These are phyloP conservation scores for Skeletonema menzelii DNA, from an alignment of 108 stramenopile genomes.

Conservation along the genomic window DNA sequence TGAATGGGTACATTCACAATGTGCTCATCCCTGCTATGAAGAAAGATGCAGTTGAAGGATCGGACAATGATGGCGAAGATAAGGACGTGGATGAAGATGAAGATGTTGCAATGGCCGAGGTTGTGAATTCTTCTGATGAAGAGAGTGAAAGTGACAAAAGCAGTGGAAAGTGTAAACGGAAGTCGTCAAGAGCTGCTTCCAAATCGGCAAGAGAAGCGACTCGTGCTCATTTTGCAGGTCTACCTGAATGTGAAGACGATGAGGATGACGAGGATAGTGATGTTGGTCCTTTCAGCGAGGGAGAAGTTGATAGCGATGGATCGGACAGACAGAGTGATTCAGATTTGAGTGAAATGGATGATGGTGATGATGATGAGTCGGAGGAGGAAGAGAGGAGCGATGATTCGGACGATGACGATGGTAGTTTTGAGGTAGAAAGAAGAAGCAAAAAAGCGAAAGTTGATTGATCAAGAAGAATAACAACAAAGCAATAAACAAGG, in stretches of 20 bases:
- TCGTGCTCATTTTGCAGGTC: slow-evolving; percentile 12
- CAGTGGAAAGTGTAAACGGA: background rate
- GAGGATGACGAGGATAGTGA: slow-evolving; percentile 25
- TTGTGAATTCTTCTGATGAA: slow-evolving; percentile 2
- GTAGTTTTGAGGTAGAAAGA: background rate
- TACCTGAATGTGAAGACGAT: background rate
- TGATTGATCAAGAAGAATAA: background rate
- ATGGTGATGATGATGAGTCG: slow-evolving; percentile 8
- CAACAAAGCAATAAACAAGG: background rate
- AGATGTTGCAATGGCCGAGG: slow-evolving; percentile 16
- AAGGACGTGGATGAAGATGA: slow-evolving; percentile 30
- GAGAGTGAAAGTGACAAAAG: slow-evolving; percentile 17
- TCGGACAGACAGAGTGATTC: slow-evolving; percentile 1
- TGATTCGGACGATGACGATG: slow-evolving; percentile 9
- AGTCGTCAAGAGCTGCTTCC: slow-evolving; percentile 37
- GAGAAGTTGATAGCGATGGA: slow-evolving; percentile 5
- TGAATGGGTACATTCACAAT: slow-evolving; percentile 76
- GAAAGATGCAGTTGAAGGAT: slow-evolving; percentile 36
- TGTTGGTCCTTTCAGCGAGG: background rate
- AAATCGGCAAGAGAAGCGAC: slow-evolving; percentile 41
- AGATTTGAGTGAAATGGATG: background rate
- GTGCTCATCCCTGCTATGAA: slow-evolving; percentile 76
- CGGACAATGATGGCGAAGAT: slow-evolving; percentile 7
- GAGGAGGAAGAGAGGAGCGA: background rate
- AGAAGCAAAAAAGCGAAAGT: background rate